Conservation (phyloP, 306 rosid genomes). For the Leucaena leucocephala region DNA sequence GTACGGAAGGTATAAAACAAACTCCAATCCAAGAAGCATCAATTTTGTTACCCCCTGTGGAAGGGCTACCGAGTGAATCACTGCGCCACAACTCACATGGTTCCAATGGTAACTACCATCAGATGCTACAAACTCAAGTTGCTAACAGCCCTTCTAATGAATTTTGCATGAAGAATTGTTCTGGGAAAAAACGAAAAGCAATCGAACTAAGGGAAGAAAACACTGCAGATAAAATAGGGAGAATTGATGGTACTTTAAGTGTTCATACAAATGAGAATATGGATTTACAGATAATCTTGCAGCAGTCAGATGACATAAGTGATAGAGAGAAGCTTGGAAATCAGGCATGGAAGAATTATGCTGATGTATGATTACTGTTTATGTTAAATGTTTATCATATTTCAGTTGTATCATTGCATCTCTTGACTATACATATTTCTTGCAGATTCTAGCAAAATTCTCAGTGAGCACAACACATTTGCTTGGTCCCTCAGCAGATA, state of each 20-base stretch:
- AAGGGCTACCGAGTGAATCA: conserved; percentile 40
- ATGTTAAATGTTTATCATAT: conserved; percentile 19
- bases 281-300: conserved; percentile 35
- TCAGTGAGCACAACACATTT: conserved; percentile 51
- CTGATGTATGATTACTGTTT: conserved; percentile 60
- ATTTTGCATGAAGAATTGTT: conserved; percentile 44
- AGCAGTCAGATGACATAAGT: conserved; percentile 35
- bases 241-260: conserved; percentile 44
- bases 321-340: conserved; percentile 49
- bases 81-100: conserved; percentile 35
- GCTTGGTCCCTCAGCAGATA: conserved; percentile 60
- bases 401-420: conserved; percentile 29
- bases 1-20: conserved; percentile 4
- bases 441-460: conserved; percentile 68
- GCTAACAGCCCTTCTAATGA: conserved; percentile 40
- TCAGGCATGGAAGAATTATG: conserved; percentile 52
- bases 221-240: conserved; percentile 37
- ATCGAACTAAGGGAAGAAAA: conserved; percentile 42
- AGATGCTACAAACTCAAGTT: conserved; percentile 37
- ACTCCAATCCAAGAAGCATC: conserved; percentile 44
- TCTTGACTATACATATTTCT: conserved; percentile 33
- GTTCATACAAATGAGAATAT: conserved; percentile 44
- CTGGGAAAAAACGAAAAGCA: conserved; percentile 66
- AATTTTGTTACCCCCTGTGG: conserved; percentile 40
- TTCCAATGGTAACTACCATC: conserved; percentile 37